Evolutionary conservation across 2,329 filamentous ascomycete species (phyloP), one percentile per base, ranked within the genome.

Genomic region (Aspergillus vadensis): DNA sequence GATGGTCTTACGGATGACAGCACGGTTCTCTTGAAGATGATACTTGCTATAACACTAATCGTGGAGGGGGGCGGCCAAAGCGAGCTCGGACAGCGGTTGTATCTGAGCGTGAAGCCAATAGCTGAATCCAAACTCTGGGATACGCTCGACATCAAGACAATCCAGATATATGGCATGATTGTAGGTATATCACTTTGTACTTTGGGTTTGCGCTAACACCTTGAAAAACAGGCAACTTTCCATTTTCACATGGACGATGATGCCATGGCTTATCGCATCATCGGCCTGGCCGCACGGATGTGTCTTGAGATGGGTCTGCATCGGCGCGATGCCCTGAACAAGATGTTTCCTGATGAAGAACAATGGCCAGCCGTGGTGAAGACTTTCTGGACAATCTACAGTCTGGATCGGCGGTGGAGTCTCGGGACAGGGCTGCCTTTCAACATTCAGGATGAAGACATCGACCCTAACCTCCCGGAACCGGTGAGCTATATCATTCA

Each of bases 341-440:
- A 85, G 60, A 81, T 82, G 17, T 91, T 94, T 50, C 77, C 82
- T 7, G 85, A 90, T 64, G 87, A 91, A 48, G 82, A 86, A 44
- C 89, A 92, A 63, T 85, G 91, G 52, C 81, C 83, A 53, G 83
- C 86, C 54, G 87, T 90, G 0, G 82, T 91, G 27, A 86, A 88
- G 53, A 85, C 91, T 14, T 96, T 96, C 74, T 97, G 91, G 93
- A 87, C 89, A 1, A 87, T 92, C 17, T 96, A 95, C 70, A 88
- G 92, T 4, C 81, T 97, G 41, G 93, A 97, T 72, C 83, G 92
- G 41, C 84, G 92, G 54, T 97, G 92, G 92, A 92, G 90, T 64
- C 91, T 97, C 67, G 91, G 89, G n/a, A 93, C 91, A 0, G 92
- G 92, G 0, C 83, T 97, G 74, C 92, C 92, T 0, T 96, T 92